Evolutionary conservation across 106 monocot genomes (phyloP), one percentile per base, ranked within the genome.

Genomic region (Hemerocallis citrina): DNA sequence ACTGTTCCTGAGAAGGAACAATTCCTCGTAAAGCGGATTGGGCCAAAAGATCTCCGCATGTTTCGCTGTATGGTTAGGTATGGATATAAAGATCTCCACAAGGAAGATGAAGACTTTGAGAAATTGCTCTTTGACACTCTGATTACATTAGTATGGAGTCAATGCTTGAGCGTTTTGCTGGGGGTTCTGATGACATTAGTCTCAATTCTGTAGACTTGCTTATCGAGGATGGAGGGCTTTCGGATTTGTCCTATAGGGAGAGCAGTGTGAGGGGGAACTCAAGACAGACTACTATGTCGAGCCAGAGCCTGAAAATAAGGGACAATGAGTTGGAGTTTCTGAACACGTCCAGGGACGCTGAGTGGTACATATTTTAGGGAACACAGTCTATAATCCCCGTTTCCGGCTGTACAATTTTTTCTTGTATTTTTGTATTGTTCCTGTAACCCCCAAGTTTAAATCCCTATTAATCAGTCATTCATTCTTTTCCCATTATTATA

Each of bases 111-210:
- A 0, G 69, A 80, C 60, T 85, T 85, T 20, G 80, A 85, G 63
- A 74, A 71, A 70, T 77, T 80, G 80, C 67, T 80, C 31, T 80
- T 77, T 8, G 77, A 80, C 69, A 80, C 3, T 63, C 16, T 4
- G 20, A 72, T 11, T 80, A 74, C 21, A 66, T 85, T 32, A 69
- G 64, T 7, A 31, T 80, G 1, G 85, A 85, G 44, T 56, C 70
- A 0, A 77, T 85, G 85, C 80, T 86, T 80, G 85, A 85, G 55
- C 77, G 73, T 0, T 75, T 73, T 43, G 71, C 85, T n/a, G n/a
- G n/a, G 0, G 85, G 80, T 45, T 77, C 85, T 1, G 76, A 75
- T 2, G 72, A 76, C 27, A 67, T 50, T 23, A 66, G 66, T 35
- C 7, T 59, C 9, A 64, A 38, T 17, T 64, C 74, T 7, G 11